Evolutionary conservation across 441 rosid genomes (phyloP).

Genomic region (Geranium incanum): DNA sequence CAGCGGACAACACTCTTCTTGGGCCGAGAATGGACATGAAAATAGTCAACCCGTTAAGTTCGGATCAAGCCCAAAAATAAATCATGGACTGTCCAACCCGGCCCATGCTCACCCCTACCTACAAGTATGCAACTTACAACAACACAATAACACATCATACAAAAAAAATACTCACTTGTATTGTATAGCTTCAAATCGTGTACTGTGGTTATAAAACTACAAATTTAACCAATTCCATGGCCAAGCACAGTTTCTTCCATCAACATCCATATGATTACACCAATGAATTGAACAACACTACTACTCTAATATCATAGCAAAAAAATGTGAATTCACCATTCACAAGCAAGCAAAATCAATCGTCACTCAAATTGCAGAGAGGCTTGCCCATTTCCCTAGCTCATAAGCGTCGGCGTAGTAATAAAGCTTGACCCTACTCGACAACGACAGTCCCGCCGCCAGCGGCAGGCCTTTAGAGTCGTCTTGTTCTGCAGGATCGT

Average conservation of each 20-base stretch:
- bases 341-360: constrained; percentile 13
- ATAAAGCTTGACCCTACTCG: constrained; percentile 62
- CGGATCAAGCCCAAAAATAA: too few species aligned
- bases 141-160: background rate
- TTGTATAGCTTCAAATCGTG: background rate
- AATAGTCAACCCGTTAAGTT: too few species aligned
- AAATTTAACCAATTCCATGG: background rate
- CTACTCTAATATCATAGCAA: constrained; percentile 26
- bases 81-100: too few species aligned
- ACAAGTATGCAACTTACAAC: background rate
- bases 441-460: constrained; percentile 68
- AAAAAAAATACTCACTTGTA: background rate
- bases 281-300: constrained; percentile 17
- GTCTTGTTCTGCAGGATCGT: constrained; percentile 69
- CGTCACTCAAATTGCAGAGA: constrained; percentile 44
- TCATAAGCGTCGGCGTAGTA: constrained; percentile 75
- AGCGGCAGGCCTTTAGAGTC: constrained; percentile 42
- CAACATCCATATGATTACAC: constrained; percentile 11
- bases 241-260: background rate
- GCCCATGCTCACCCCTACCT: too few species aligned
- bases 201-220: background rate
- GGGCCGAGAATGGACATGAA: too few species aligned
- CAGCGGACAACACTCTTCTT: too few species aligned
- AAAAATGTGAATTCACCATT: constrained; percentile 11
- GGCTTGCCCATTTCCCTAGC: constrained; percentile 90